Evolutionary conservation across 208 protist species (phyloP), one percentile per base, ranked within the genome.

Genomic region (Strigomonas culicis): DNA sequence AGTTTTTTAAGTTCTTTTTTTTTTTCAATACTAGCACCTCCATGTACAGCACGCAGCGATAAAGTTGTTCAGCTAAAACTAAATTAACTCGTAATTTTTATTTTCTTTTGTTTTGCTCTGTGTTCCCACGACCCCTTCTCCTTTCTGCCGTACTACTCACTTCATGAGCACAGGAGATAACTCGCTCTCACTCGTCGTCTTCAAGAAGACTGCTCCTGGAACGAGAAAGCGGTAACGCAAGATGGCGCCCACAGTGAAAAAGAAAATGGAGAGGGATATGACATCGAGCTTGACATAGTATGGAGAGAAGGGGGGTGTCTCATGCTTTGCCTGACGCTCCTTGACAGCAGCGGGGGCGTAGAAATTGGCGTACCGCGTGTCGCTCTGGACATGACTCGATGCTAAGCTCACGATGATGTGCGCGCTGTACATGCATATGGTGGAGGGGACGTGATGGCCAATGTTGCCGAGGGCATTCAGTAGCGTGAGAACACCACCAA

Each of bases 391-490:
- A 11, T 34, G 30, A n/a, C 32, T 60, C 17, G 24, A 66, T 47
- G 43, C 59, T 19, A 49, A 52, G 41, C 39, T 28, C 34, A 61
- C 52, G 15, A 72, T 28, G 11, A 66, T 1, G 52, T 32, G 34
- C n/a, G 60, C 60, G 28, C 24, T 25, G 28, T 66, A 72, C 17
- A 72, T 46, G 27, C 58, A 64, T 17, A 72, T 30, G 24, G 58
- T 72, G 56, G 7, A 21, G 15, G 67, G 67, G 6, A 72, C 15
- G 28, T 62, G 36, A 34, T 66, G 60, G 59, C 67, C 67, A 30
- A 72, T 58, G 59, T 72, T 72, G 24, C 47, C 44, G 13, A 72
- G 53, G 21, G 67, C 67, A 8, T 65, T 63, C 17, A 72, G 52
- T 19, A 72, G 59, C 17, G 67, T 56, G 15, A 72, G 50, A 10